Base-by-base conservation (phyloP, 1,139 yeast genomes). In the Protomyces gravidus region DNA sequence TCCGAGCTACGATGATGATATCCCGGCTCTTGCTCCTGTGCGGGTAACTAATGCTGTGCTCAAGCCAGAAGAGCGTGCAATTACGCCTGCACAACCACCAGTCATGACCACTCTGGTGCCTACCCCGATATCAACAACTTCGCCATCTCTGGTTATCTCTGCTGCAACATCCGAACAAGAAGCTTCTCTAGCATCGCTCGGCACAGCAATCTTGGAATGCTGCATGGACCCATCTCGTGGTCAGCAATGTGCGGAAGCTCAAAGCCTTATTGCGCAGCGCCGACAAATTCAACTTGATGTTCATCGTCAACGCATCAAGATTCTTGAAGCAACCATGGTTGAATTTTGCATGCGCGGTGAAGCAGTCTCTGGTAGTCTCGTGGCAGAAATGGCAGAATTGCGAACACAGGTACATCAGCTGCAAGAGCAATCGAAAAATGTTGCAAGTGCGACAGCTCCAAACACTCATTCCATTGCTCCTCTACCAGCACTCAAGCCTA, bases 11-110 rank as follows among this genome's bases (percentile, higher is more conserved):
- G 36, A 30, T 15, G 36, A 30, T 3, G 36, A 30, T 7, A 4
- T 50, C 33, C 25, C 40, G 9, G 45, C 30, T 13, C 19, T 33
- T 39, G 36, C 55, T 7, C 55, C 55, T 2, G 51, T 45, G 9
- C 15, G n/a, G 33, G 32, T 33, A 19, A 17, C 25, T 13, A 40
- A 21, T 40, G 45, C 17, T 6, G 15, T 39, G 7, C 45, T 19
- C 15, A n/a, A 39, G 7, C 17, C 45, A n/a, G 19, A 15, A 6
- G 19, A 39, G n/a, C n/a, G n/a, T n/a, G n/a, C n/a, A n/a, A n/a
- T 7, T 11, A 21, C 33, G 32, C n/a, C n/a, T 21, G 17, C 13
- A 3, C 11, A 30, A 17, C 27, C 39, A 27, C 50, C 45, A n/a
- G 15, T 11, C 17, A 23, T 23, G 9, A 15, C 32, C 7, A 19